These are phyloP conservation scores for Secale cereale DNA, from an alignment of 176 grass and related monocot species.

Conservation along the genomic window DNA sequence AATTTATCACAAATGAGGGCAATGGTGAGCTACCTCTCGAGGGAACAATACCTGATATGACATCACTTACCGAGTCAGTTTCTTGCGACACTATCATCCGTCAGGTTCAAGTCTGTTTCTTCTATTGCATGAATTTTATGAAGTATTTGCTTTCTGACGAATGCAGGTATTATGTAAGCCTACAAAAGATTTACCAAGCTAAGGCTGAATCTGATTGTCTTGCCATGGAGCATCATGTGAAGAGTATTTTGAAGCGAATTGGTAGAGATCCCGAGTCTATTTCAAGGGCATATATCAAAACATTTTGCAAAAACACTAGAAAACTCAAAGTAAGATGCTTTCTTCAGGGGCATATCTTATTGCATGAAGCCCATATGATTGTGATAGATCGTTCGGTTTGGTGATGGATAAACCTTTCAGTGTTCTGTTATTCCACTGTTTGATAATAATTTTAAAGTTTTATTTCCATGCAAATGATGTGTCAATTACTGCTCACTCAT, in stretches of 20 bases:
- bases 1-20: slow-evolving; percentile 82
- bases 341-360: slow-evolving; percentile 49
- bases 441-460: background rate
- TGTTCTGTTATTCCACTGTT: background rate
- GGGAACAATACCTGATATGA: slow-evolving; percentile 98
- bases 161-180: slow-evolving; percentile 77
- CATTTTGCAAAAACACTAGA: slow-evolving; percentile 91
- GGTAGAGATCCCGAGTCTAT: slow-evolving; percentile 77
- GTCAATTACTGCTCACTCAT: background rate
- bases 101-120: slow-evolving; percentile 4
- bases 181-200: slow-evolving; percentile 94
- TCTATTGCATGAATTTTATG: background rate
- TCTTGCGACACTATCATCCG: background rate
- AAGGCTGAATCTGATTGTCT: slow-evolving; percentile 83
- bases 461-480: background rate
- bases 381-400: background rate
- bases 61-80: slow-evolving; percentile 88
- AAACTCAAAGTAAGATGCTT: slow-evolving; percentile 66
- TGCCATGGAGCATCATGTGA: slow-evolving; percentile 57
- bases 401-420: background rate
- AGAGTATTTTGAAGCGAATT: slow-evolving; percentile 70
- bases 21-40: slow-evolving; percentile 89
- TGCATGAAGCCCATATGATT: background rate
- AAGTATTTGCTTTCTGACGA: slow-evolving; percentile 16
- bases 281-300: slow-evolving; percentile 76